Percentiles rank a stretch among this genome's conserved stretches.
Conservation (phyloP, 1,284 basidiomycete genomes). For the Puccinia sorghi region DNA sequence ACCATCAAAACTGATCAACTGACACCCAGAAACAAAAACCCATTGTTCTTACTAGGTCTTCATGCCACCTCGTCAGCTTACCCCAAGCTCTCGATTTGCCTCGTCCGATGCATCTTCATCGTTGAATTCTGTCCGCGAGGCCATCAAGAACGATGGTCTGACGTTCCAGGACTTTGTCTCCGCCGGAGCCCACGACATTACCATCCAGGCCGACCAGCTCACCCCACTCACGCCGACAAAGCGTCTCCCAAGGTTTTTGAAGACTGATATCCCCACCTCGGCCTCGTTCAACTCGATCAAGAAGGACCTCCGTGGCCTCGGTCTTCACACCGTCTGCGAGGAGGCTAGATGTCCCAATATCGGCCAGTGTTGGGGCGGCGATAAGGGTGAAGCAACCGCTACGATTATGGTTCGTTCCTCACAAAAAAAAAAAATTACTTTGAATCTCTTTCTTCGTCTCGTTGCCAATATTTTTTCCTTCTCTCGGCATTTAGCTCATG, state of each 20-base stretch:
- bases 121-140: constrained; percentile 6
- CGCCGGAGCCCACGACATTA: not conserved
- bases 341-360: constrained; percentile 99
- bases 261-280: constrained; percentile 79
- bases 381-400: constrained; percentile 81
- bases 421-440: not conserved
- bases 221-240: constrained; percentile 13
- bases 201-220: not conserved
- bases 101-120: constrained; percentile 20
- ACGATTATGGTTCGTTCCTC: constrained; percentile 83
- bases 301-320: constrained; percentile 86
- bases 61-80: not conserved
- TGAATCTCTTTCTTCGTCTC: not conserved
- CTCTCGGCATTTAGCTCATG: constrained; percentile 73
- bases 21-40: not conserved
- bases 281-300: constrained; percentile 88
- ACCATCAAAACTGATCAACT: not conserved
- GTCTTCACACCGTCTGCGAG: constrained; percentile 94
- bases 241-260: constrained; percentile 85
- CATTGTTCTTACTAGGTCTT: not conserved
- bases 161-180: constrained; percentile 45
- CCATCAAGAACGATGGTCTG: constrained; percentile 28
- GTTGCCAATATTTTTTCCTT: constrained; percentile 19
- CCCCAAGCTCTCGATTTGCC: constrained; percentile 15
- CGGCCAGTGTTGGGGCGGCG: constrained; percentile 97